Base-by-base conservation (phyloP, 2,329 filamentous ascomycete genomes). In the Bipolaris gigantea region DNA sequence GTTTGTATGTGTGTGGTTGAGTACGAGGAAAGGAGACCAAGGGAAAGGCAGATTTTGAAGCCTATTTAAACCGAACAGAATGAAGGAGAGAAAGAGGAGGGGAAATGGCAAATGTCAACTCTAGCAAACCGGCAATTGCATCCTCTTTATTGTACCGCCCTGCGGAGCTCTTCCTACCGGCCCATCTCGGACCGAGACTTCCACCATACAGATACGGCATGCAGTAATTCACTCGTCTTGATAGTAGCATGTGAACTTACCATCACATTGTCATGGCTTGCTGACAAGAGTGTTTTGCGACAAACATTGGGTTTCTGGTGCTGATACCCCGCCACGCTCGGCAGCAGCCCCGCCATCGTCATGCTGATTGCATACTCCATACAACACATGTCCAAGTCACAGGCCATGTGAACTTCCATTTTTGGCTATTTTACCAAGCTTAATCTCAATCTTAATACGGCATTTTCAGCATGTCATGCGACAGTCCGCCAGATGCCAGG, bases 161-260 rank as follows among this genome's bases (percentile, higher is more conserved):
- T 51, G 46, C 53, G 60, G 50, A 49, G 48, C 55, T 53, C 45
- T 36, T 48, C 45, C 39, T 41, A 38, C 55, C 64, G 63, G 64
- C 43, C 32, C 53, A 65, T 59, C 57, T 64, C 60, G 57, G 58
- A 59, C 65, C 66, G 64, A 65, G 49, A 30, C 7, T 43, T 6
- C 19, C 43, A 25, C 48, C 21, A 33, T 48, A 23, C 23, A 27
- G 30, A 36, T 41, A 25, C 43, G 8, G 8, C 36, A 38, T 51
- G 54, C 57, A 39, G 55, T 53, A 64, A 60, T 54, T 56, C 55
- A 43, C 54, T 48, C 44, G 45, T 56, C 33, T 43, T 18, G 34
- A 21, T 34, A 38, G 23, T 11, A 11, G 5, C 1, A 36, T 10
- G n/a, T 19, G 2, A 16, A 3, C 10, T 36, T 2, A 42, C 10